phyloP scores from a whole-genome alignment of 345 rosid genomes.

The Populus pruinosa region DNA sequence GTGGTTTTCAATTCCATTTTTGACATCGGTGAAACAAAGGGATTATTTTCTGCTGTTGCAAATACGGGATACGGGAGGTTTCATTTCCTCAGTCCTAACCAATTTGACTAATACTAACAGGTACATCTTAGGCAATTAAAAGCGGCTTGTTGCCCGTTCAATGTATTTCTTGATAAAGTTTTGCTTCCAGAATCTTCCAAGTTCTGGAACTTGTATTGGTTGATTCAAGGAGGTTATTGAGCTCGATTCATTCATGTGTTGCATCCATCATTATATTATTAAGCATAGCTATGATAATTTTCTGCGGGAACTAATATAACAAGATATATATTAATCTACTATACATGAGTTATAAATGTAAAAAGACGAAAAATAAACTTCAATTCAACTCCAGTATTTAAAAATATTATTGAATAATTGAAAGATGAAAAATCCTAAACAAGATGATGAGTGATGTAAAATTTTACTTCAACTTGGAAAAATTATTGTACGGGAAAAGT shows the following conservation, averaged over 20 bases:
- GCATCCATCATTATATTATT: not conserved
- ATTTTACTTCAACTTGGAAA: too few relatives aligned
- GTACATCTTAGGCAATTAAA: constrained; percentile 2
- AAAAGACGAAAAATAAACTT: too few relatives aligned
- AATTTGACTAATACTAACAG: constrained; percentile 8
- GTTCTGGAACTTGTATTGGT: constrained; percentile 11
- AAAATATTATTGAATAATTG: too few relatives aligned
- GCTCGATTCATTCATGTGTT: not conserved
- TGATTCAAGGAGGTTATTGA: constrained; percentile 1
- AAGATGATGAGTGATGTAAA: too few relatives aligned
- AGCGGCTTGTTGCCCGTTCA: not conserved
- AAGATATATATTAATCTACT: too few relatives aligned
- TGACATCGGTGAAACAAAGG: constrained; percentile 22
- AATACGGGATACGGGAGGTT: not conserved
- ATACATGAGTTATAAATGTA: too few relatives aligned
- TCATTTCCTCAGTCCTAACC: not conserved
- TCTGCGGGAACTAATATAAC: too few relatives aligned
- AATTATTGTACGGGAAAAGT: too few relatives aligned
- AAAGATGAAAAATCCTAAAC: too few relatives aligned
- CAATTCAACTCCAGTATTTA: too few relatives aligned
- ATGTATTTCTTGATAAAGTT: constrained; percentile 1
- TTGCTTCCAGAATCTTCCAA: not conserved
- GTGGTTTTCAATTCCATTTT: constrained; percentile 66
- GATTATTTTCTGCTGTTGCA: not conserved
- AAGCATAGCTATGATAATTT: too few relatives aligned